These are phyloP conservation scores for Penicillium lividum DNA, from an alignment of 495 filamentous ascomycete genomes.

Conservation along the genomic window DNA sequence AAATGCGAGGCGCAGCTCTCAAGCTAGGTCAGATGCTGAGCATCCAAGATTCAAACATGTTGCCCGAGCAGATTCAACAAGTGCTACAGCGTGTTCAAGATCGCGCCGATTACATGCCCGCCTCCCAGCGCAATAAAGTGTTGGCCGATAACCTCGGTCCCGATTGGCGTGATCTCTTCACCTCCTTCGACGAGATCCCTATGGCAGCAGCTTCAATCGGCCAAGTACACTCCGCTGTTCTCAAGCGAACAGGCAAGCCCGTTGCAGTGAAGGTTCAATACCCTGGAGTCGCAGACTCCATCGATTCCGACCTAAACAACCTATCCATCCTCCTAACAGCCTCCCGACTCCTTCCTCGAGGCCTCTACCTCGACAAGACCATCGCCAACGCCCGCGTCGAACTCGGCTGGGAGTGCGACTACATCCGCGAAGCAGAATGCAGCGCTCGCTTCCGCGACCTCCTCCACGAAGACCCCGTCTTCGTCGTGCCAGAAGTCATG, in stretches of 20 bases:
- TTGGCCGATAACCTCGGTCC: constrained; percentile 74
- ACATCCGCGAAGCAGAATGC: constrained; percentile 81
- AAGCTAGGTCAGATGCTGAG: constrained; percentile 98
- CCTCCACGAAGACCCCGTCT: constrained; percentile 70
- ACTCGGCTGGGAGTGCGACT: constrained; percentile 97
- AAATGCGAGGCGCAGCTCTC: constrained; percentile 97
- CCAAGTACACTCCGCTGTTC: constrained; percentile 84
- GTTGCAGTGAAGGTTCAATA: constrained; percentile 98
- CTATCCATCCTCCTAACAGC: constrained; percentile 87
- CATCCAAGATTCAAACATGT: constrained; percentile 96
- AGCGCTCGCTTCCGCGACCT: constrained; percentile 71
- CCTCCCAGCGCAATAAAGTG: constrained; percentile 85
- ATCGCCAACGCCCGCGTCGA: constrained; percentile 95
- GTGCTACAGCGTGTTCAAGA: constrained; percentile 95
- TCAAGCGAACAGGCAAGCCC: constrained; percentile 69
- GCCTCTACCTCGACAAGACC: constrained; percentile 92
- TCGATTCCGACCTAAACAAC: constrained; percentile 93
- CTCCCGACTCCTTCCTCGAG: constrained; percentile 83
- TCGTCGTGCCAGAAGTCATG: constrained; percentile 76
- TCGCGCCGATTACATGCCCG: constrained; percentile 96
- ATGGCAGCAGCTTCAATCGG: constrained; percentile 98
- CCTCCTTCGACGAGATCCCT: constrained; percentile 82
- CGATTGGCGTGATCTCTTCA: constrained; percentile 83
- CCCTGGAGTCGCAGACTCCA: constrained; percentile 92
- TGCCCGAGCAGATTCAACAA: constrained; percentile 79